Evolutionary conservation across 345 rosid species (phyloP).

Genomic region (Gossypium herbaceum): DNA sequence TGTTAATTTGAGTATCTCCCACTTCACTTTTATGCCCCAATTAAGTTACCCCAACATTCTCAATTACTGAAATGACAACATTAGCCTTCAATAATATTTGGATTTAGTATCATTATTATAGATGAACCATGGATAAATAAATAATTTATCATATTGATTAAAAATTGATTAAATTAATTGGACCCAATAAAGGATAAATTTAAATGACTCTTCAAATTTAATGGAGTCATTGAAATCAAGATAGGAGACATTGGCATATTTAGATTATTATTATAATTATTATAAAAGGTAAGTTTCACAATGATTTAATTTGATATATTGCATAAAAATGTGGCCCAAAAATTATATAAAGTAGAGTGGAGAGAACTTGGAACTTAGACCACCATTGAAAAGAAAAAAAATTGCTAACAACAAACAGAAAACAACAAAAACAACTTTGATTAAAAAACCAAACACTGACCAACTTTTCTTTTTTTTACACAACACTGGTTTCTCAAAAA

Average conservation of each 20-base stretch:
- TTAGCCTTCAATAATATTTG: background rate
- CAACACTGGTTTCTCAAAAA: slow-evolving; percentile 10
- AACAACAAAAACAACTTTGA: slow-evolving; percentile 7
- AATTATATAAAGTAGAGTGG: background rate
- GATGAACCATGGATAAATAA: background rate
- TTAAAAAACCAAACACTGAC: slow-evolving; percentile 11
- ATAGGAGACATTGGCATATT: background rate
- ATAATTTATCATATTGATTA: too few relatives aligned
- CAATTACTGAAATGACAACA: background rate
- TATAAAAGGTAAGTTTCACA: background rate
- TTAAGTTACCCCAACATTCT: background rate
- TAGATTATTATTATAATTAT: background rate
- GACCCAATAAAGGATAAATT: too few relatives aligned
- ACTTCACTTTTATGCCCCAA: background rate
- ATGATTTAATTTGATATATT: background rate
- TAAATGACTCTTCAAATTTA: background rate
- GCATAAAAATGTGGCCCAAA: background rate
- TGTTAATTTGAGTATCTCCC: background rate
- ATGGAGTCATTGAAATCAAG: background rate
- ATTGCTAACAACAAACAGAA: background rate
- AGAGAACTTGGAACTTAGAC: background rate
- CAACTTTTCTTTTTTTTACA: slow-evolving; percentile 29
- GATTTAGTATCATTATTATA: background rate
- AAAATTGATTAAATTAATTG: too few relatives aligned
- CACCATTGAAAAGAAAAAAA: background rate